A percentile compares a stretch with the other conserved stretches of the same genome.
Evolutionary conservation across 1,284 basidiomycete species (phyloP).

Genomic region (Microbotryum lychnidis-dioicae): DNA sequence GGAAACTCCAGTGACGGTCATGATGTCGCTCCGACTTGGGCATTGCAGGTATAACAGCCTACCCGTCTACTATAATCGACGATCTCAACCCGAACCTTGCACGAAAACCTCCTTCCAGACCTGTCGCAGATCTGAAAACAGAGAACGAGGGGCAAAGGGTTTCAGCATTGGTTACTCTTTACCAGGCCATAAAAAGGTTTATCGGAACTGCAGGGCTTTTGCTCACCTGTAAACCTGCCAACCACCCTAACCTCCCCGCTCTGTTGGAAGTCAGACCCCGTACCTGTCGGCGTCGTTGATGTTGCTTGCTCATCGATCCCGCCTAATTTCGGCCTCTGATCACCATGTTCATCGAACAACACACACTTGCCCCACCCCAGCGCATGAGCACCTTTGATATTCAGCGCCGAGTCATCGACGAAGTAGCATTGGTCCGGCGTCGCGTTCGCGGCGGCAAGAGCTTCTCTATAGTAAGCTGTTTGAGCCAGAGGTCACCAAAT

Average conservation of each 20-base stretch:
- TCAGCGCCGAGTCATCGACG: constrained; percentile 33
- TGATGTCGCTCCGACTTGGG: too few relatives aligned
- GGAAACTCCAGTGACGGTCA: too few relatives aligned
- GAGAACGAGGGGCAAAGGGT: too few relatives aligned
- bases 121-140: constrained; percentile 4
- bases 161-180: too few relatives aligned
- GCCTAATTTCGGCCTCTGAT: constrained; percentile 13
- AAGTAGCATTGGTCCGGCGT: constrained; percentile 22
- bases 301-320: constrained; percentile 8
- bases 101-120: constrained; percentile 17
- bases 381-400: constrained; percentile 28
- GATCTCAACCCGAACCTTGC: neutral
- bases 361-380: constrained; percentile 33
- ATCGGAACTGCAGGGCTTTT: too few relatives aligned
- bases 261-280: neutral
- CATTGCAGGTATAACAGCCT: too few relatives aligned
- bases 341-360: constrained; percentile 31
- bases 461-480: constrained; percentile 26
- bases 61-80: too few relatives aligned
- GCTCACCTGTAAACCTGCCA: too few relatives aligned
- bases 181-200: too few relatives aligned
- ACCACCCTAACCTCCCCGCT: too few relatives aligned
- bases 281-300: neutral
- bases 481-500: neutral
- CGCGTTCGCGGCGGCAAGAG: constrained; percentile 7